Percentiles rank a stretch among this genome's conserved stretches.
Evolutionary conservation across 1,284 basidiomycete genomes (phyloP).

Genomic region (Cryptococcus maquisensis): DNA sequence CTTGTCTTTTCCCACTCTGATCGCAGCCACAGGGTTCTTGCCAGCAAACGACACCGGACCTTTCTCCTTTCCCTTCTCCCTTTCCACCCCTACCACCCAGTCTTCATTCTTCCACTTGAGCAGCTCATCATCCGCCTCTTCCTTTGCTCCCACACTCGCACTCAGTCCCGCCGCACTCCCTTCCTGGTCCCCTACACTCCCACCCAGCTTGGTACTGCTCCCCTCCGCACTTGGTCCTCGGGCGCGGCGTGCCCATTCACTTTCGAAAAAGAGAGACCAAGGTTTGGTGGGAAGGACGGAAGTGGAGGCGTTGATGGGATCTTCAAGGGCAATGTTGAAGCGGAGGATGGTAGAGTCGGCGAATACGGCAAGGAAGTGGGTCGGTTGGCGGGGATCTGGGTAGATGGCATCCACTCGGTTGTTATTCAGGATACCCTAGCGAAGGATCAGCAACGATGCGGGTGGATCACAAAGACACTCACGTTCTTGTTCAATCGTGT

Average conservation of each 20-base stretch:
- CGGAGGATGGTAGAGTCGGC: conserved; percentile 56
- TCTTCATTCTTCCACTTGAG: conserved; percentile 48
- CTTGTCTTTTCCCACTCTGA: conserved; percentile 51
- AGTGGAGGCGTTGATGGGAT: conserved; percentile 22
- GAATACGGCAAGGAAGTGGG: conserved; percentile 85
- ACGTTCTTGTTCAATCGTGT: conserved; percentile 87
- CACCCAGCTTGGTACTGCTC: background rate
- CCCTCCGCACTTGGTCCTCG: background rate
- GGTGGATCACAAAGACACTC: conserved; percentile 23
- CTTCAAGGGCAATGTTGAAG: conserved; percentile 44
- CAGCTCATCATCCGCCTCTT: conserved; percentile 22
- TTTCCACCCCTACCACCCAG: conserved; percentile 26
- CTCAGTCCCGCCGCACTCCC: background rate
- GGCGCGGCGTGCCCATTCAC: conserved; percentile 2
- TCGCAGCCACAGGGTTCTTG: conserved; percentile 46
- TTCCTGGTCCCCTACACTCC: background rate
- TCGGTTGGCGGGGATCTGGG: conserved; percentile 81
- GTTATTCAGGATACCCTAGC: conserved; percentile 70
- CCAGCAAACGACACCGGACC: conserved; percentile 41
- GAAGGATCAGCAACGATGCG: background rate
- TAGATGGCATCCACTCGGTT: conserved; percentile 77
- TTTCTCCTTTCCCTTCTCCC: conserved; percentile 29
- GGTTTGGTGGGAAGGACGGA: conserved; percentile 22
- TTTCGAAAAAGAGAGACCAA: conserved; percentile 35
- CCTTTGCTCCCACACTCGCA: no score